These are phyloP conservation scores for Vanrija pseudolonga DNA, from an alignment of 1,284 basidiomycete species.

Conservation along the genomic window DNA sequence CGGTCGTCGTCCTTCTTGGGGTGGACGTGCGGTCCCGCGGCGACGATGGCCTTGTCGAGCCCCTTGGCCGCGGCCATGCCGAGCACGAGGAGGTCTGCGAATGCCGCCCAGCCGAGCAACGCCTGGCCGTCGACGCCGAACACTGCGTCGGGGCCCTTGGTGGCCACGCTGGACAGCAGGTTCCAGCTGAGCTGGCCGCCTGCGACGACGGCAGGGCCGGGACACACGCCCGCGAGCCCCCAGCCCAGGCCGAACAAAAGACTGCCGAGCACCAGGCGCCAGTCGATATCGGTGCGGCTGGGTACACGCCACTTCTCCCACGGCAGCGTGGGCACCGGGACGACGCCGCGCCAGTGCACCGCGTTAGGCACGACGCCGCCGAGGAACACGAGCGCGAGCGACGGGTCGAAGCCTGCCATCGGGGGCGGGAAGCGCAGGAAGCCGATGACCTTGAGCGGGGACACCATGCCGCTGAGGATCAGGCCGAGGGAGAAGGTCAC, in stretches of 20 bases:
- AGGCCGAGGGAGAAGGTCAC: slow-evolving; percentile 60
- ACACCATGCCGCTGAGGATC: slow-evolving; percentile 57
- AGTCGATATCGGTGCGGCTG: slow-evolving; percentile 50
- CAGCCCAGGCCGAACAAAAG: slow-evolving; percentile 64
- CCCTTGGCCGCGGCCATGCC: slow-evolving; percentile 10
- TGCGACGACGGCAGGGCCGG: slow-evolving; percentile 39
- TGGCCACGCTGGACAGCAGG: background rate
- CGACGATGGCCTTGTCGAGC: background rate
- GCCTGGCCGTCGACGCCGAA: background rate
- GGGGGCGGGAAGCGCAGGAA: slow-evolving; percentile 53
- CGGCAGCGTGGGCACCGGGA: slow-evolving; percentile 8
- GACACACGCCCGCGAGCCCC: slow-evolving; percentile 64
- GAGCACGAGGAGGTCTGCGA: slow-evolving; percentile 8
- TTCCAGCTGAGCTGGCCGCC: background rate
- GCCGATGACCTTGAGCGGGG: slow-evolving; percentile 56
- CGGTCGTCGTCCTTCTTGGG: too few relatives aligned
- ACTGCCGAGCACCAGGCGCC: slow-evolving; percentile 56
- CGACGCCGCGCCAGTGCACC: slow-evolving; percentile 31
- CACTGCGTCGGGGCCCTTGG: background rate
- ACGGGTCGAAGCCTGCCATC: slow-evolving; percentile 48
- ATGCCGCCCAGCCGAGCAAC: slow-evolving; percentile 8
- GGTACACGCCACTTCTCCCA: slow-evolving; percentile 43
- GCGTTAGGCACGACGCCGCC: slow-evolving; percentile 51
- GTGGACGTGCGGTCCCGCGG: too few relatives aligned
- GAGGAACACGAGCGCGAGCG: slow-evolving; percentile 50